phyloP scores from a whole-genome alignment of 2,329 filamentous ascomycete genomes.

The Cercospora sp. region DNA sequence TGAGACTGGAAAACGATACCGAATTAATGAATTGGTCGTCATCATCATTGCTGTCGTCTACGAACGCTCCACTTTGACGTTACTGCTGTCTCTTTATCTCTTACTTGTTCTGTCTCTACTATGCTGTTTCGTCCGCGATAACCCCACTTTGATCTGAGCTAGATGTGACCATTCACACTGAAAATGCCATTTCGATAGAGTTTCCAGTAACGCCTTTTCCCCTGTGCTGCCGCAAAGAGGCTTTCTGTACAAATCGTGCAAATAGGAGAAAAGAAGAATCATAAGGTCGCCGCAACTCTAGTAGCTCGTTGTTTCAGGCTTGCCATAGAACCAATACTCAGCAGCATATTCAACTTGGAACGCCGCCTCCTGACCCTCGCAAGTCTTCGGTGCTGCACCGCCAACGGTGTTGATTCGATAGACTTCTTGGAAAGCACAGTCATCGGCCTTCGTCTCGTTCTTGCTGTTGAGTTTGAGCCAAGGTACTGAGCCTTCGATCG shows the following conservation, averaged over 20 bases:
- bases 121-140: not conserved
- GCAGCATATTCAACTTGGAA: slow-evolving; percentile 81
- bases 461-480: slow-evolving; percentile 72
- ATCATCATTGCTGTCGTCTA: not conserved
- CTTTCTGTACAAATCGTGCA: not conserved
- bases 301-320: not conserved
- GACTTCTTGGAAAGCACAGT: slow-evolving; percentile 70
- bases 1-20: not conserved
- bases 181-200: not conserved
- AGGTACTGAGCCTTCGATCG: slow-evolving; percentile 64
- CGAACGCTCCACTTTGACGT: not conserved
- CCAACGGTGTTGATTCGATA: slow-evolving; percentile 85
- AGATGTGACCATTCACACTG: not conserved
- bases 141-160: not conserved
- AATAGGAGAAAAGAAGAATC: not conserved
- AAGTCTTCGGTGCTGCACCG: slow-evolving; percentile 72
- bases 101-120: not conserved
- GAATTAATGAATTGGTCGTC: not conserved
- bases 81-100: not conserved
- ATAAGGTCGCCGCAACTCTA: not conserved
- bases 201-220: not conserved
- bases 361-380: slow-evolving; percentile 60
- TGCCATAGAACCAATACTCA: slow-evolving; percentile 66
- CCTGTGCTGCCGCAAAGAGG: not conserved
- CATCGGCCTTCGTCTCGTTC: slow-evolving; percentile 40